Percentiles rank a stretch among this genome's conserved stretches.
These are phyloP conservation scores for Candida sanyaensis DNA, from an alignment of 1,139 yeast genomes.

Conservation along the genomic window DNA sequence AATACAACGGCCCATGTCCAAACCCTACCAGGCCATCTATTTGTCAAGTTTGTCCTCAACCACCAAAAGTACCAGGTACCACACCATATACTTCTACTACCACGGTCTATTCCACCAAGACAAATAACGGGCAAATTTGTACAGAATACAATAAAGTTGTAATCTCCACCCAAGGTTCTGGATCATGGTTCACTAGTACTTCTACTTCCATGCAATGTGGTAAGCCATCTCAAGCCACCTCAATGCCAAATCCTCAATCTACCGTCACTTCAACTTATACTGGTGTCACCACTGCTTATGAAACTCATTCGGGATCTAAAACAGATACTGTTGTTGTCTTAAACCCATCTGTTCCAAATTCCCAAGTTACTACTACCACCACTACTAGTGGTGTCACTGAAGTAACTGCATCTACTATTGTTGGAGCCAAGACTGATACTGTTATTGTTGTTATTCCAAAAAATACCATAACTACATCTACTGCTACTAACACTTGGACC, in stretches of 20 bases:
- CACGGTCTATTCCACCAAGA: slow-evolving; percentile 16
- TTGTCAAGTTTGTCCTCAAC: slow-evolving; percentile 6
- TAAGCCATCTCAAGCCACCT: slow-evolving; percentile 3
- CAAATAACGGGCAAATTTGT: slow-evolving; percentile 15
- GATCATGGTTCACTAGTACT: slow-evolving; percentile 5
- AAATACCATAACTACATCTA: neutral
- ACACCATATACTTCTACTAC: slow-evolving; percentile 15
- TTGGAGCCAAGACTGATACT: slow-evolving; percentile 2
- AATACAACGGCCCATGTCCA: slow-evolving; percentile 23
- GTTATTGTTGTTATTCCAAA: slow-evolving; percentile 2
- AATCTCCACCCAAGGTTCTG: slow-evolving; percentile 2
- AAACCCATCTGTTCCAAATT: slow-evolving; percentile 5
- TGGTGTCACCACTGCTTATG: slow-evolving; percentile 6
- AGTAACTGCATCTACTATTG: slow-evolving; percentile 3
- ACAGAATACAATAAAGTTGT: slow-evolving; percentile 13
- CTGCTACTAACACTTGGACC: slow-evolving; percentile 6
- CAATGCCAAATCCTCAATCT: slow-evolving; percentile 5
- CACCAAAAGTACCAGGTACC: slow-evolving; percentile 7
- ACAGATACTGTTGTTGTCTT: slow-evolving; percentile 7
- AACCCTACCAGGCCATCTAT: slow-evolving; percentile 7
- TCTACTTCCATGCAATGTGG: slow-evolving; percentile 1
- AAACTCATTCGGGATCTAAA: neutral
- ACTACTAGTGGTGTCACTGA: slow-evolving; percentile 1
- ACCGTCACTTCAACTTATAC: slow-evolving; percentile 6
- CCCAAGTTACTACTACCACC: slow-evolving; percentile 5